Evolutionary conservation across 441 rosid species (phyloP), one percentile per base, ranked within the genome.

Genomic region (Erysimum cheiri): DNA sequence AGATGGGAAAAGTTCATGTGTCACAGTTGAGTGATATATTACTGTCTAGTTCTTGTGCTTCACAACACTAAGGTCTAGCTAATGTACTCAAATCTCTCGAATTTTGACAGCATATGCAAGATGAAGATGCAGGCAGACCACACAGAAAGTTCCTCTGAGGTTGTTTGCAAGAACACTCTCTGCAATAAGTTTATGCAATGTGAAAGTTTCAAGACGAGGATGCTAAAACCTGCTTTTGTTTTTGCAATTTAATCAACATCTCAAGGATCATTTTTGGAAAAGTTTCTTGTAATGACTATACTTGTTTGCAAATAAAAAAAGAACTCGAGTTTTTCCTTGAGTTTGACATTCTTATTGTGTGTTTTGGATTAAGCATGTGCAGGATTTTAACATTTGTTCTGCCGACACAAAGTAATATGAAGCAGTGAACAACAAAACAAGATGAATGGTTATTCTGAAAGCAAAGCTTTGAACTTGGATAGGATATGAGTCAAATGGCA

Each of bases 81-180:
- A 64, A 64, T 13, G 1, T 33, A 24, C 31, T 32, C 0, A 0
- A 48, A 69, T 39, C 8, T 39, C 8, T 50, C 9, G 15, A 33
- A 32, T 15, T 15, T 53, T 75, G 55, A 63, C 92, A 84, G 96
- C 83, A 87, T 58, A 83, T 89, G 96, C 96, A 89, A 83, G 96
- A 87, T 73, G 96, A 85, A 77, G 89, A 89, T 69, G 85, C 86
- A 8, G 91, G 96, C 66, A 85, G 92, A 80, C 96, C 96, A 10
- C 82, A 85, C 75, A 78, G 89, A 80, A 89, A 85, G 83, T 85
- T 89, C 73, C 80, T 87, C 22, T 87, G 83, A 86, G 62, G 55
- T 52, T 69, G 49, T 48, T 47, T 56, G 19, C 70, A 31, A 54
- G 37, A 12, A 43, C 10, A 53, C 49, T 19, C 54, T 57, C 59